Conservation (phyloP, 176 grass and related monocot genomes). For the Lolium rigidum region DNA sequence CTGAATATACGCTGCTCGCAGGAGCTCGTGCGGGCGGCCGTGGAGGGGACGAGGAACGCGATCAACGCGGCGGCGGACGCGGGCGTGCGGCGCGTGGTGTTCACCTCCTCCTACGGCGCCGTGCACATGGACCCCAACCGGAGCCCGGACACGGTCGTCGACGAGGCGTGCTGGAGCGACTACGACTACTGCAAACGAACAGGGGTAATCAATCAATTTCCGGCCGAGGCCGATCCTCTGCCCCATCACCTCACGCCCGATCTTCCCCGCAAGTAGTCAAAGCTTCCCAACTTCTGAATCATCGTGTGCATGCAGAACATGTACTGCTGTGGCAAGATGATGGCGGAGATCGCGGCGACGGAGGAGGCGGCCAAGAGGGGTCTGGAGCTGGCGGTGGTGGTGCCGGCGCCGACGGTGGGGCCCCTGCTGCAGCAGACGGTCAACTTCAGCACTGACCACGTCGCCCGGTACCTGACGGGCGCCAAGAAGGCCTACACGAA, state of each 20-base stretch:
- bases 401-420: conserved; percentile 32
- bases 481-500: conserved; percentile 30
- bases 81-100: conserved; percentile 40
- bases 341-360: conserved; percentile 47
- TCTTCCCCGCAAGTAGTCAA: too few relatives aligned
- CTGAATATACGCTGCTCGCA: background rate
- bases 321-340: conserved; percentile 60
- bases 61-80: conserved; percentile 44
- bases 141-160: conserved; percentile 49
- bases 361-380: conserved; percentile 39
- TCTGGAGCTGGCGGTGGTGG: conserved; percentile 46
- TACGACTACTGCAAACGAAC: conserved; percentile 2
- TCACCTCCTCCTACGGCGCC: conserved; percentile 6
- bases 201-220: conserved; percentile 1
- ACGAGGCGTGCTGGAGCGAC: conserved; percentile 71
- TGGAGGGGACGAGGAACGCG: conserved; percentile 55
- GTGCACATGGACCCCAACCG: conserved; percentile 11
- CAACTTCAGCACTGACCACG: conserved; percentile 49
- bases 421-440: conserved; percentile 49
- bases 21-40: conserved; percentile 27
- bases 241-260: too few relatives aligned
- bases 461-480: conserved; percentile 50
- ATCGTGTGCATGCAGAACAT: conserved; percentile 36
- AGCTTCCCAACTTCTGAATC: background rate
- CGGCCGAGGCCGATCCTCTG: too few relatives aligned